Conservation (phyloP, 805 yeast species). For the Grigorovia jiainica region DNA sequence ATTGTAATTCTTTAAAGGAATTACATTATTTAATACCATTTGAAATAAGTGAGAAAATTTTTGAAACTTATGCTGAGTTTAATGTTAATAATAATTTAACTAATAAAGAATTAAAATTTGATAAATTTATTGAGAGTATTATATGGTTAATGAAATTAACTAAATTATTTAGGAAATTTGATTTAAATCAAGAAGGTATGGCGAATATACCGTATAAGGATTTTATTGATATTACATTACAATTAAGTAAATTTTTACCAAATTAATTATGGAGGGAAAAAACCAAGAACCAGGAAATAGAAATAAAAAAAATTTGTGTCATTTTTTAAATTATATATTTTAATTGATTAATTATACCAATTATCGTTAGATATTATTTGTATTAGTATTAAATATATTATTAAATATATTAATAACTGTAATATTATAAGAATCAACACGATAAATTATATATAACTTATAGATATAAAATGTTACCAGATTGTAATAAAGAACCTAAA, state of each 20-base stretch:
- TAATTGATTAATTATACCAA: too few relatives aligned
- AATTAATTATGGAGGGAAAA: too few relatives aligned
- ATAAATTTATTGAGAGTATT: conserved; percentile 70
- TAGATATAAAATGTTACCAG: too few relatives aligned
- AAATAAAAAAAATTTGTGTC: too few relatives aligned
- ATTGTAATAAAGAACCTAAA: too few relatives aligned
- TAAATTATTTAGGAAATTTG: conserved; percentile 69
- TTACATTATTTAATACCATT: conserved; percentile 28
- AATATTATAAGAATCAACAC: too few relatives aligned
- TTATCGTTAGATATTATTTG: too few relatives aligned
- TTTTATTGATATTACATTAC: conserved; percentile 45
- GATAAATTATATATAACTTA: too few relatives aligned
- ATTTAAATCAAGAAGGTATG: conserved; percentile 62
- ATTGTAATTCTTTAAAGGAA: conserved; percentile 27
- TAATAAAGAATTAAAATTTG: conserved; percentile 50
- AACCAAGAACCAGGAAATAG: too few relatives aligned
- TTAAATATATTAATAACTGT: too few relatives aligned
- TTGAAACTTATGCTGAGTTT: conserved; percentile 29
- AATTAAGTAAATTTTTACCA: conserved; percentile 29
- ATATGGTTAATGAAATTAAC: conserved; percentile 71
- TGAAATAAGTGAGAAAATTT: conserved; percentile 28
- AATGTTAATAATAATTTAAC: conserved; percentile 18
- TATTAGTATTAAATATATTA: too few relatives aligned
- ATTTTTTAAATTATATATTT: too few relatives aligned
- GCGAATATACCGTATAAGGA: conserved; percentile 60